phyloP scores from a whole-genome alignment of 2,329 filamentous ascomycete species.

The Fusarium agapanthi region DNA sequence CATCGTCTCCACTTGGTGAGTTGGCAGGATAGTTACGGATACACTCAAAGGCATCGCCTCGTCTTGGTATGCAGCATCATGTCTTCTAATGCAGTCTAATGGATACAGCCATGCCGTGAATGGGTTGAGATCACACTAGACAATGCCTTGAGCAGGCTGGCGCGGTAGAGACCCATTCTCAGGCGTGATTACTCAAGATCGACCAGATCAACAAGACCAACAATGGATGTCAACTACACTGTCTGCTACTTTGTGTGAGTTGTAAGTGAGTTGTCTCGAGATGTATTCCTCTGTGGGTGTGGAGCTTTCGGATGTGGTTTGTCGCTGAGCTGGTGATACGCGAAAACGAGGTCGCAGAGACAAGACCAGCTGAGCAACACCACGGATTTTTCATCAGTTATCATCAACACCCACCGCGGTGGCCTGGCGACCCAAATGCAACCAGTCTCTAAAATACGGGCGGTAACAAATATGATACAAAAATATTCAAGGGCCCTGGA shows the following conservation, averaged over 20 bases:
- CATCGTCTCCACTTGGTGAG: slow-evolving; percentile 39
- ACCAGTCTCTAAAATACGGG: slow-evolving; percentile 15
- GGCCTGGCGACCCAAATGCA: slow-evolving; percentile 14
- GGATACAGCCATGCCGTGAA: slow-evolving; percentile 31
- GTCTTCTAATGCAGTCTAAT: slow-evolving; percentile 24
- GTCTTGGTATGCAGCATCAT: slow-evolving; percentile 12
- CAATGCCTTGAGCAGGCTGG: slow-evolving; percentile 31
- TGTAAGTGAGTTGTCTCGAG: not conserved
- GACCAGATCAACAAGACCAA: slow-evolving; percentile 4
- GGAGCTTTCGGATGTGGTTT: slow-evolving; percentile 15
- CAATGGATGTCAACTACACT: not conserved
- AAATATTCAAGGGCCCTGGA: slow-evolving; percentile 20
- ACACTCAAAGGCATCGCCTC: not conserved
- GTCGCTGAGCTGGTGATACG: slow-evolving; percentile 14
- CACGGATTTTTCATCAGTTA: not conserved
- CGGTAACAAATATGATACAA: slow-evolving; percentile 26
- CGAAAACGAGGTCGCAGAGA: slow-evolving; percentile 23
- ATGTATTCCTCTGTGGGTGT: slow-evolving; percentile 7
- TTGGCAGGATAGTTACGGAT: slow-evolving; percentile 35
- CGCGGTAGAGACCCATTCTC: slow-evolving; percentile 7
- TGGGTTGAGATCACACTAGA: slow-evolving; percentile 31
- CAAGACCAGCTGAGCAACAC: slow-evolving; percentile 29
- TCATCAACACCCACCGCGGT: slow-evolving; percentile 6
- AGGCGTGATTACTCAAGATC: not conserved
- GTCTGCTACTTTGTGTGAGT: slow-evolving; percentile 5